phyloP scores from a whole-genome alignment of 352 stramenopile genomes.

The Plasmopara viticola region DNA sequence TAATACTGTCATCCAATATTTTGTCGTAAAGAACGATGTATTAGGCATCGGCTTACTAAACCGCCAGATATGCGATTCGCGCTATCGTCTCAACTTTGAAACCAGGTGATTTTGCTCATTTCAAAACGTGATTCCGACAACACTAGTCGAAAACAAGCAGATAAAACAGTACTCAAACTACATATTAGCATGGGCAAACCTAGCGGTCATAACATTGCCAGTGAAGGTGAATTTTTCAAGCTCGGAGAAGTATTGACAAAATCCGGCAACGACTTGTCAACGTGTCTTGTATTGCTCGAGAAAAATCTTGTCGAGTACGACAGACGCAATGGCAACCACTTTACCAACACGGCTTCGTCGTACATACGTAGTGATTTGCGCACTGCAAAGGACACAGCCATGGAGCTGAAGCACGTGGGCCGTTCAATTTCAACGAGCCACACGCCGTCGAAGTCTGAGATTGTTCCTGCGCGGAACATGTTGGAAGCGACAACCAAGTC shows the following conservation, averaged over 20 bases:
- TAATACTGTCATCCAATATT: too few species aligned
- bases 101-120: conserved; percentile 9
- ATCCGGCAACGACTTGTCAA: conserved; percentile 12
- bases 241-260: conserved; percentile 22
- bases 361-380: conserved; percentile 24
- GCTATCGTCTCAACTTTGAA: background rate
- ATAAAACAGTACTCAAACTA: background rate
- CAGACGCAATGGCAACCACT: conserved; percentile 24
- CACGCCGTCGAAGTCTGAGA: conserved; percentile 18
- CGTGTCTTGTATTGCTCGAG: conserved; percentile 20
- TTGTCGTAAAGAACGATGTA: too few species aligned
- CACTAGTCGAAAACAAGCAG: background rate
- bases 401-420: conserved; percentile 22
- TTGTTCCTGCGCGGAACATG: conserved; percentile 16
- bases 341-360: conserved; percentile 17
- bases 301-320: conserved; percentile 24
- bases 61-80: too few species aligned
- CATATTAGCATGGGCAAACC: conserved; percentile 16
- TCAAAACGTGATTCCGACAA: conserved; percentile 15
- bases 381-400: conserved; percentile 18
- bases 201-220: conserved; percentile 7
- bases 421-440: conserved; percentile 12
- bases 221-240: conserved; percentile 21
- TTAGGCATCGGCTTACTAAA: too few species aligned
- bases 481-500: conserved; percentile 16